phyloP scores from a whole-genome alignment of 1,284 basidiomycete species.

The Stereum hirsutum region DNA sequence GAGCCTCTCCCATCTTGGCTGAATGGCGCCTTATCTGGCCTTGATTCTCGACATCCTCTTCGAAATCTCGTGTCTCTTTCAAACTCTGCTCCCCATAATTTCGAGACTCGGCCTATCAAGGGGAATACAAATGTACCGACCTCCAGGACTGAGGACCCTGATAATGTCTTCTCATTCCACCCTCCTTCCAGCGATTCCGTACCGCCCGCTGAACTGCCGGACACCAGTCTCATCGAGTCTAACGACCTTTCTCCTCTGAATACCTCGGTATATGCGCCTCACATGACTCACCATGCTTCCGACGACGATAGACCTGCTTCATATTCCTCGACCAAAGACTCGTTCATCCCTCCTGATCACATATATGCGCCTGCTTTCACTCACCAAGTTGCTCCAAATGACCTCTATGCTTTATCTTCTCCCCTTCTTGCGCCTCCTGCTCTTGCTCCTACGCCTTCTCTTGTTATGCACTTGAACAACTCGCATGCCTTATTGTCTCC shows the following conservation, averaged over 20 bases:
- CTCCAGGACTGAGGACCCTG: neutral
- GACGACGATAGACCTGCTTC: neutral
- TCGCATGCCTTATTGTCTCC: constrained; percentile 7
- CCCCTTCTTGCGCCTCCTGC: neutral
- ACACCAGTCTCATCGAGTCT: neutral
- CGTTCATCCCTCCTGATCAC: neutral
- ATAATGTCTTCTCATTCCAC: constrained; percentile 2
- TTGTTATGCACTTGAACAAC: neutral
- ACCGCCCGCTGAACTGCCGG: neutral
- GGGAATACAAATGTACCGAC: constrained; percentile 9
- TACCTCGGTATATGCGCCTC: neutral
- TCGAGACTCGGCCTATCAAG: too few species aligned
- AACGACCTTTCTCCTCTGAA: neutral
- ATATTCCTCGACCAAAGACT: neutral
- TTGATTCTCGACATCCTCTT: constrained; percentile 35
- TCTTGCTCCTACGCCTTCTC: neutral
- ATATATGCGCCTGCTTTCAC: neutral
- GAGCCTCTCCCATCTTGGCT: constrained; percentile 37
- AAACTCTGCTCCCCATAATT: neutral
- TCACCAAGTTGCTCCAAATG: neutral
- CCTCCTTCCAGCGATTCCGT: neutral
- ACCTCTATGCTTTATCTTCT: neutral
- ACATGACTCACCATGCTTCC: neutral
- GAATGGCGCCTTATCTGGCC: constrained; percentile 27
- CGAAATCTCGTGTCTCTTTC: constrained; percentile 25